Evolutionary conservation across 2,329 filamentous ascomycete genomes (phyloP).

Genomic region (Stemphylium vesicarium): DNA sequence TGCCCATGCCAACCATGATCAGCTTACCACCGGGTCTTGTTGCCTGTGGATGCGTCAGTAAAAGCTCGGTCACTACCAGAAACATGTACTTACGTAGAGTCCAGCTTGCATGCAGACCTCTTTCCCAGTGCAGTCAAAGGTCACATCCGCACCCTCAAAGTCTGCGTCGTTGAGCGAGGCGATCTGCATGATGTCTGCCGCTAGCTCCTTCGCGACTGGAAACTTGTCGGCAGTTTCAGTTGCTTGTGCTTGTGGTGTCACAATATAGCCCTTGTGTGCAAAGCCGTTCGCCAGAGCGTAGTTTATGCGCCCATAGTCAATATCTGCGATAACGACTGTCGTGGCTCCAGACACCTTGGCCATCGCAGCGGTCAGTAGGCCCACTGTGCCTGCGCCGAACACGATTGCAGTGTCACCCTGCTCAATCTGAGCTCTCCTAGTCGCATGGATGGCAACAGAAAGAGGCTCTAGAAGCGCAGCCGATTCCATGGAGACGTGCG

Average conservation of each 20-base stretch:
- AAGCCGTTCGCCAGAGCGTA: constrained; percentile 50
- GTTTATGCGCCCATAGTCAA: constrained; percentile 49
- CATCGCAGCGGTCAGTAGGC: constrained; percentile 50
- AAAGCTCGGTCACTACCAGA: background rate
- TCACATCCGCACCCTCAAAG: constrained; percentile 50
- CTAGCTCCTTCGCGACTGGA: constrained; percentile 44
- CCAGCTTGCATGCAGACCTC: constrained; percentile 53
- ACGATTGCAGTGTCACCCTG: constrained; percentile 81
- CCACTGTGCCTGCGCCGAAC: constrained; percentile 78
- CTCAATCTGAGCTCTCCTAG: constrained; percentile 72
- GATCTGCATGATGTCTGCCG: constrained; percentile 45
- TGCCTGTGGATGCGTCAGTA: constrained; percentile 36
- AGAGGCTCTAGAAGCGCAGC: constrained; percentile 63
- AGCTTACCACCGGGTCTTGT: constrained; percentile 59
- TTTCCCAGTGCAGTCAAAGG: constrained; percentile 53
- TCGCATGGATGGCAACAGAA: constrained; percentile 84
- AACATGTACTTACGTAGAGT: constrained; percentile 45
- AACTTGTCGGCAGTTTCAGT: constrained; percentile 43
- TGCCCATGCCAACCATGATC: constrained; percentile 64
- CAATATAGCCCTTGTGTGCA: constrained; percentile 48
- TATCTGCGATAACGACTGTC: constrained; percentile 50
- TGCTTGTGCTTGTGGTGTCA: constrained; percentile 31
- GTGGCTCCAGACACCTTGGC: constrained; percentile 51
- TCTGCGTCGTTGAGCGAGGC: constrained; percentile 46
- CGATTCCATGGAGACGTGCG: constrained; percentile 49